These are phyloP conservation scores for Carex littledalei DNA, from an alignment of 176 grass and related monocot species.

Conservation along the genomic window DNA sequence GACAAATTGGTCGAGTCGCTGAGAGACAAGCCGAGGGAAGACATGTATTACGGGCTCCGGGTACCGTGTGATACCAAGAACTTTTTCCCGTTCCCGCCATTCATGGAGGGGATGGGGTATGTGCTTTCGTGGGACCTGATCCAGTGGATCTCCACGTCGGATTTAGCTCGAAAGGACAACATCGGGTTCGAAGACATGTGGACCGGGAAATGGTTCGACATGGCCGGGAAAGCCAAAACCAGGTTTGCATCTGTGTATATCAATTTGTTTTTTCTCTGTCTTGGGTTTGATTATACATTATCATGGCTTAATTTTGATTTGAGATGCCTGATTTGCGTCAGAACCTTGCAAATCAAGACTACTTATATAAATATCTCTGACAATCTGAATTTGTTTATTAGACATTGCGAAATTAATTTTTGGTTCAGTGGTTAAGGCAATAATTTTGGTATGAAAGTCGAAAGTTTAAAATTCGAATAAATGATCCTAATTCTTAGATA, in stretches of 20 bases:
- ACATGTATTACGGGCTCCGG: constrained; percentile 58
- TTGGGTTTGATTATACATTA: neutral
- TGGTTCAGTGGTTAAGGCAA: no score
- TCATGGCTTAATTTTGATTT: neutral
- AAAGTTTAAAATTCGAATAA: no score
- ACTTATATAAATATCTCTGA: neutral
- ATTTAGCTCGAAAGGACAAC: constrained; percentile 33
- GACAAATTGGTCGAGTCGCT: constrained; percentile 34
- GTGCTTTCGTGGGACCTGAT: constrained; percentile 80
- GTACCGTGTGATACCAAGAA: constrained; percentile 67
- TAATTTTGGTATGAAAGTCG: no score
- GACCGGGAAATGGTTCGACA: constrained; percentile 63
- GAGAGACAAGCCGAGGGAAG: constrained; percentile 28
- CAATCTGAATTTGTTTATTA: neutral
- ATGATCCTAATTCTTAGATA: no score
- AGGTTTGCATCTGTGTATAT: constrained; percentile 15
- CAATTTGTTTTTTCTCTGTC: neutral
- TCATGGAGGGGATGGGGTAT: constrained; percentile 87
- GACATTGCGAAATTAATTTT: neutral
- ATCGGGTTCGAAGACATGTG: constrained; percentile 64
- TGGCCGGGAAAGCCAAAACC: constrained; percentile 59
- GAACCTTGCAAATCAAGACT: neutral
- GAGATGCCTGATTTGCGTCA: neutral
- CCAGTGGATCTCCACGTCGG: constrained; percentile 45
- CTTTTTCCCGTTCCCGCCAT: constrained; percentile 71